These are phyloP conservation scores for Yamadazyma songkhlaensis DNA, from an alignment of 1,139 yeast species.

Conservation along the genomic window DNA sequence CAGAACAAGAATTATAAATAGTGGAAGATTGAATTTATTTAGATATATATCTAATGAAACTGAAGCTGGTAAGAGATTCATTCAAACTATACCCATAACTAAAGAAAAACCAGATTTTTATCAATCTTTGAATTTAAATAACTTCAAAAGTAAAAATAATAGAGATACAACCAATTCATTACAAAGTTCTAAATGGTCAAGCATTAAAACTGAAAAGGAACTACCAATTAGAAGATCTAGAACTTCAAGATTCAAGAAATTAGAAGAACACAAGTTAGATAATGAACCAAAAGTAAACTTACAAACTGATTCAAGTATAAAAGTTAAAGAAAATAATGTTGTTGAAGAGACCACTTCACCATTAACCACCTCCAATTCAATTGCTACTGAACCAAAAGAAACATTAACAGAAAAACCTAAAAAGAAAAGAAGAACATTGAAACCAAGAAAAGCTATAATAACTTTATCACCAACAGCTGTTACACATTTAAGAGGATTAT, in stretches of 20 bases:
- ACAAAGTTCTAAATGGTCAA: slow-evolving; percentile 21
- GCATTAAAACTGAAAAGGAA: slow-evolving; percentile 16
- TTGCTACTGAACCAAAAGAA: slow-evolving; percentile 2
- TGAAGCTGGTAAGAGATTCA: slow-evolving; percentile 34
- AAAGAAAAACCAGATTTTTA: slow-evolving; percentile 22
- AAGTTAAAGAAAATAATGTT: slow-evolving; percentile 1
- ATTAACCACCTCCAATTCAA: neutral
- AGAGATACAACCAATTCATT: slow-evolving; percentile 13
- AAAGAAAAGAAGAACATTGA: slow-evolving; percentile 63
- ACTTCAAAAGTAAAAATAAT: slow-evolving; percentile 12
- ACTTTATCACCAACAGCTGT: slow-evolving; percentile 74
- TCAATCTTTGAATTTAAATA: slow-evolving; percentile 24
- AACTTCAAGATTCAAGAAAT: slow-evolving; percentile 32
- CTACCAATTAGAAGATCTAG: slow-evolving; percentile 30
- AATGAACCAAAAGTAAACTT: slow-evolving; percentile 9
- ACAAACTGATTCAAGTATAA: slow-evolving; percentile 1
- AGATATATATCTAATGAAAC: slow-evolving; percentile 26
- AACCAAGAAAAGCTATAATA: slow-evolving; percentile 84
- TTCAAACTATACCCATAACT: slow-evolving; percentile 40
- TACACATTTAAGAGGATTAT: slow-evolving; percentile 60
- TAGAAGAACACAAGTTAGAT: slow-evolving; percentile 12
- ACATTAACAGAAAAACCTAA: slow-evolving; percentile 10
- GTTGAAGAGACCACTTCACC: neutral
- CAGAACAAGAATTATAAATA: slow-evolving; percentile 13
- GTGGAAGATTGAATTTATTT: slow-evolving; percentile 15